Base-by-base conservation (phyloP, 2,329 filamentous ascomycete genomes). In the Leptographium flavum region DNA sequence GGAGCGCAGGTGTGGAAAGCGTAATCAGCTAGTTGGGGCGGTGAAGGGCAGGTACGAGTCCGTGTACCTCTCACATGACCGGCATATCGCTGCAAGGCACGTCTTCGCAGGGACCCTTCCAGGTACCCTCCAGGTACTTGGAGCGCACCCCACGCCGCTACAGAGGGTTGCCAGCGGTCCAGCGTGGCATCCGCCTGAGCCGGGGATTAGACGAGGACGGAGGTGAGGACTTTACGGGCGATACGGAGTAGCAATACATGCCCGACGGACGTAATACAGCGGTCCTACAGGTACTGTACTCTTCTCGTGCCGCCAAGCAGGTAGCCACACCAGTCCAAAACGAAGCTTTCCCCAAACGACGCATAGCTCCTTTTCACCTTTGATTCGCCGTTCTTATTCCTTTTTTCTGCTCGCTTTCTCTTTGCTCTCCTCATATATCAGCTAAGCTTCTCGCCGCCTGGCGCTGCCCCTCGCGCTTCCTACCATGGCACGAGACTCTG, bases 401-500 rank as follows among this genome's bases (percentile, higher is more conserved):
- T 21, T 42, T 42, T 49, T 40, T 44, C 33, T 42, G 31, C 39
- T 21, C 46, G 33, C 37, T 45, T 22, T 23, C 10, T 31, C 14
- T 33, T 15, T 25, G 27, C 30, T 25, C 39, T 42, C 39, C 25
- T 27, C 32, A 48, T 50, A 52, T 51, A 51, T 49, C 47, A 48
- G 49, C 49, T 48, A 42, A 50, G 41, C 45, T 50, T 45, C 39
- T 43, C 42, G 38, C 43, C 39, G 21, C 56, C 54, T 53, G 49
- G 46, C 50, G 48, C 51, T 57, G 52, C 56, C 60, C 58, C 59
- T 58, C 57, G 55, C 54, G 37, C 47, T 45, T 49, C 47, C 25
- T 27, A 54, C 53, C 54, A 65, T 65, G 64, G 63, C 61, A 65
- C 62, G 60, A 65, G 61, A 62, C 58, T 60, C 54, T 36, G 30